Evolutionary conservation across 495 filamentous ascomycete species (phyloP), one percentile per base, ranked within the genome.

Genomic region (Aspergillus nanangensis): DNA sequence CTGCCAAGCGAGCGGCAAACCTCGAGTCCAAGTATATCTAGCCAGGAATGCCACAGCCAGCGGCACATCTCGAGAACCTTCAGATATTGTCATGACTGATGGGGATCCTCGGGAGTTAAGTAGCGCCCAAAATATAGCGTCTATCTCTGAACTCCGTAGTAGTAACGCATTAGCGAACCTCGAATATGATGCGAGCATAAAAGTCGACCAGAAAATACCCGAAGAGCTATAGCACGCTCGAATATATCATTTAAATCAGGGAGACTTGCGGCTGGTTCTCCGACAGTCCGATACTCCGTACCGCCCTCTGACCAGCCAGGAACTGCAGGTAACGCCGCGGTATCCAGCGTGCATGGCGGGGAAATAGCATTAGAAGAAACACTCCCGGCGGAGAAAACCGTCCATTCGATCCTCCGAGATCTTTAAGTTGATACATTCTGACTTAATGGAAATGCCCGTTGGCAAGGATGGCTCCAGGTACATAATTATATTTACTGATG

Each of bases 1-100:
- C 23, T 51, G 42, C 31, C 37, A 51, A 41, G 39, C 22, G 36
- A 38, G 36, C 36, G 5, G 36, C 36, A 38, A 11, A 8, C 17
- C 36, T 38, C 36, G 36, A 2, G 36, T 38, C 36, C 36, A 38
- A 38, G 36, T 38, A 21, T 20, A 38, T 38, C 15, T 38, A 18
- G 36, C 36, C 36, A 38, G 15, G 36, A 38, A 38, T 38, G 36
- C 36, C 19, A 38, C 36, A 38, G 36, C 20, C 19, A 38, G 5
- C 19, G 36, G 8, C 36, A 11, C 19, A 38, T 38, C 36, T 38
- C 36, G 36, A 38, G 36, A 38, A 38, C 36, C 36, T 18, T 38
- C 36, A 38, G 17, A 38, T 38, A 2, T 38, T 5, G 36, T 21
- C 11, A 38, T 38, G 36, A 11, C 17, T 21, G 36, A 38, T 38